Base-by-base conservation (phyloP, 345 rosid genomes). In the Carallia pectinifolia region DNA sequence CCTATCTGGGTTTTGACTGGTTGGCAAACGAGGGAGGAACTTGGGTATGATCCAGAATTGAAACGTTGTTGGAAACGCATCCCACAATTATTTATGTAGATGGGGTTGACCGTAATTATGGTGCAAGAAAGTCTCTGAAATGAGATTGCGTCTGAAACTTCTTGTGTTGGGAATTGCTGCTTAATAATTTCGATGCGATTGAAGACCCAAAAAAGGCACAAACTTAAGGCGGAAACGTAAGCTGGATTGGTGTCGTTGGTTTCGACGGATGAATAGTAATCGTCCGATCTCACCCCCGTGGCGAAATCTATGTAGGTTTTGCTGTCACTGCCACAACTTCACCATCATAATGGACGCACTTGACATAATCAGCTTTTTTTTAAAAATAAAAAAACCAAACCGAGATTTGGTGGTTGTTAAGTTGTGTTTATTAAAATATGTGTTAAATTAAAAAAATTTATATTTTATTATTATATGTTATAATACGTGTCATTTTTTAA, bases 91-190 rank as follows among this genome's bases (percentile, higher is more conserved):
- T 58, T 23, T 23, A 33, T 33, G 6, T 58, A 33, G n/a, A 58
- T 52, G 71, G 63, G 68, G 67, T 76, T 76, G 80, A 75, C 79
- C 29, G 75, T 16, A 70, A 78, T 52, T 68, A 27, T 9, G 34
- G 2, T 33, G 34, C 34, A 33, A 33, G 34, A 33, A 33, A 44
- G 50, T 44, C 12, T 44, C 50, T 1, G 50, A 44, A 15, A 44
- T 44, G 50, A 12, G 16, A 44, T 44, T 44, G 12, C 17, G 50
- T 44, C 50, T 13, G 50, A 12, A 12, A 44, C 50, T 44, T 44
- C 50, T 44, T 44, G 50, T 10, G 16, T 44, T 16, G 13, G 50
- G 50, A 44, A 44, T 12, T 44, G 50, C 4, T 10, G 15, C 16
- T 44, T 12, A 66, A 38, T 39, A 66, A 6, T 55, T 62, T 54